Evolutionary conservation across 169 alveolate species (phyloP).

Genomic region (Babesia bovis): DNA sequence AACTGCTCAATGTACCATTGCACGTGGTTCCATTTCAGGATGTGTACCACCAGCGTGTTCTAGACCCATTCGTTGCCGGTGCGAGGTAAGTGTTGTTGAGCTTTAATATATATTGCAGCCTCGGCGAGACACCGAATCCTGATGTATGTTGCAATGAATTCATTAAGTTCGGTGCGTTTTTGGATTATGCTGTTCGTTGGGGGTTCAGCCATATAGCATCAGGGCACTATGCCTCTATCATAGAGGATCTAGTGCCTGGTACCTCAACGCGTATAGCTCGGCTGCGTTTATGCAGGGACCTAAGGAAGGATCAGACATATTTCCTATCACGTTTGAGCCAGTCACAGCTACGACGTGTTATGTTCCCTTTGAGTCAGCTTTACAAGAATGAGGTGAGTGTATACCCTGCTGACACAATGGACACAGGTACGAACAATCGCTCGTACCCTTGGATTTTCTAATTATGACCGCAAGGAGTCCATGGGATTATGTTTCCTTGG

Average conservation of each 20-base stretch:
- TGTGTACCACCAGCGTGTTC: slow-evolving; percentile 58
- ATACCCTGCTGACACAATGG: background rate
- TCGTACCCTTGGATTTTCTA: slow-evolving; percentile 37
- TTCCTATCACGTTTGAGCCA: slow-evolving; percentile 67
- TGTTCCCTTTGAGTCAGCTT: slow-evolving; percentile 68
- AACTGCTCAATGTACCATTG: slow-evolving; percentile 50
- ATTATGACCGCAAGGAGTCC: slow-evolving; percentile 71
- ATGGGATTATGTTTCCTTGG: slow-evolving; percentile 78
- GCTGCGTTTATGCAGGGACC: slow-evolving; percentile 30
- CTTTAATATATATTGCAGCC: slow-evolving; percentile 5
- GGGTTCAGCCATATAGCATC: slow-evolving; percentile 69
- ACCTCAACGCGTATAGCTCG: slow-evolving; percentile 5
- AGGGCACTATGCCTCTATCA: slow-evolving; percentile 75
- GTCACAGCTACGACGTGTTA: slow-evolving; percentile 52
- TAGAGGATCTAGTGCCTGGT: slow-evolving; percentile 20
- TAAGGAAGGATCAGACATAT: slow-evolving; percentile 74
- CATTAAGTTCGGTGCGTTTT: slow-evolving; percentile 74
- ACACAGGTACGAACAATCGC: slow-evolving; percentile 73
- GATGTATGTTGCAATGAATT: slow-evolving; percentile 73
- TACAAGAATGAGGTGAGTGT: slow-evolving; percentile 64
- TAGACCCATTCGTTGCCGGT: slow-evolving; percentile 46
- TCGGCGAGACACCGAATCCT: slow-evolving; percentile 78
- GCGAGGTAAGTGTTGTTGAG: slow-evolving; percentile 26
- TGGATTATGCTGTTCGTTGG: slow-evolving; percentile 49
- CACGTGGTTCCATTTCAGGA: slow-evolving; percentile 73